A percentile compares a stretch with the other conserved stretches of the same genome.
These are phyloP conservation scores for Pinus albicaulis DNA, from an alignment of 75 land plant genomes.

Conservation along the genomic window DNA sequence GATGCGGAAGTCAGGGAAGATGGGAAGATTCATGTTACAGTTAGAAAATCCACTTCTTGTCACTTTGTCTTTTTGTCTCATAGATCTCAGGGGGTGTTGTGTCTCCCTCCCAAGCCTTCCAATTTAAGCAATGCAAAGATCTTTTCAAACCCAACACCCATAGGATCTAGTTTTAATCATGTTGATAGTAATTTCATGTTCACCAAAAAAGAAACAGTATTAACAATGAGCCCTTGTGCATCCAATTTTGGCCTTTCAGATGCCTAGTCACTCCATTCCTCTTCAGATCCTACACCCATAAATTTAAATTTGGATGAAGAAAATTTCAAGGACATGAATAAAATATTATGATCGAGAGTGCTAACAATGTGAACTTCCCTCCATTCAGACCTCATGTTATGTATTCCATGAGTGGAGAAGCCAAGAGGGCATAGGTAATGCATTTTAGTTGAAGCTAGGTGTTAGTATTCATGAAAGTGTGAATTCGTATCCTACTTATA, in stretches of 20 bases:
- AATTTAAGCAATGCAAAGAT: conserved; percentile 26
- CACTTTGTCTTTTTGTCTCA: conserved; percentile 26
- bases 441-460: conserved; percentile 26
- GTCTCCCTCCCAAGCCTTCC: conserved; percentile 77
- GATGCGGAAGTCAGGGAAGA: conserved; percentile 87
- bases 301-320: conserved; percentile 89
- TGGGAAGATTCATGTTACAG: conserved; percentile 92
- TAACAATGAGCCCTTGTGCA: conserved; percentile 61
- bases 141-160: conserved; percentile 32
- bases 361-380: conserved; percentile 24
- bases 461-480: conserved; percentile 31
- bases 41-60: conserved; percentile 79
- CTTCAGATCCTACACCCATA: conserved; percentile 88
- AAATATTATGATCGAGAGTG: conserved; percentile 18
- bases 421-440: conserved; percentile 39
- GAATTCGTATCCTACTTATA: conserved; percentile 16
- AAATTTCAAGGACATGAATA: conserved; percentile 64
- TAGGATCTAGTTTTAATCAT: conserved; percentile 52
- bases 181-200: conserved; percentile 34
- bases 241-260: conserved; percentile 84
- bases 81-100: conserved; percentile 36
- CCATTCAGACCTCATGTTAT: conserved; percentile 19
- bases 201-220: conserved; percentile 2
- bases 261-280: conserved; percentile 91
- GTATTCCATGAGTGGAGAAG: conserved; percentile 19